These are phyloP conservation scores for Perkinsus olseni DNA, from an alignment of 169 alveolate genomes.

Conservation along the genomic window DNA sequence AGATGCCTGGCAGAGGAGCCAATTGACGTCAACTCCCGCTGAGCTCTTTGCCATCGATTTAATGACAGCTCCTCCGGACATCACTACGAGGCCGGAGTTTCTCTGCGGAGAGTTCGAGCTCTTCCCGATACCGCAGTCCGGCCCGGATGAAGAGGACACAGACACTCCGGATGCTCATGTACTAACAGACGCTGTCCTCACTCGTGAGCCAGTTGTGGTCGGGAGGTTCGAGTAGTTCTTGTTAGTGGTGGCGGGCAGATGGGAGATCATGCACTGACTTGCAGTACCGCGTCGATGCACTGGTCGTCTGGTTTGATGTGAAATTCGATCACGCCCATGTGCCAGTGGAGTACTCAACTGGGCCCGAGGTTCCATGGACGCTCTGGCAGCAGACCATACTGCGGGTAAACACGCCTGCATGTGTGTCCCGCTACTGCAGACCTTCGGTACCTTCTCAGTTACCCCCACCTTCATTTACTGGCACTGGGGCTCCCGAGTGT, in stretches of 20 bases:
- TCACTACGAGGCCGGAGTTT: neutral
- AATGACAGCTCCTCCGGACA: neutral
- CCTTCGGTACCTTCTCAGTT: neutral
- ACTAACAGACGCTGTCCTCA: neutral
- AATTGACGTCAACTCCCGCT: neutral
- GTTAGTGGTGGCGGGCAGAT: too few species aligned
- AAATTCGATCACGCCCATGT: neutral
- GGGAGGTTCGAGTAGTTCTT: too few species aligned
- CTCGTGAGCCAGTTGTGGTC: neutral
- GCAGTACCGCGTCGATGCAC: slow-evolving; percentile 25
- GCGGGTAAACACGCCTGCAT: neutral
- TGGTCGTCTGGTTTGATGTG: slow-evolving; percentile 32
- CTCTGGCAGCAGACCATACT: neutral
- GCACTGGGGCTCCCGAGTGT: neutral
- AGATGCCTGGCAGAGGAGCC: neutral
- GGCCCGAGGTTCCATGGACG: neutral
- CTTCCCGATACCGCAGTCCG: neutral
- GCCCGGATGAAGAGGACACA: neutral
- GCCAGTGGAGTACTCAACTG: neutral
- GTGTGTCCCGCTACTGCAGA: neutral
- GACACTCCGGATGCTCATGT: neutral
- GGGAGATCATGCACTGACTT: too few species aligned
- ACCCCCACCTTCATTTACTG: neutral
- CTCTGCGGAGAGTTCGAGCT: neutral
- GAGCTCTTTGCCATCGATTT: neutral